Evolutionary conservation across 208 protist species (phyloP).

Genomic region (Wallacemonas sp.): DNA sequence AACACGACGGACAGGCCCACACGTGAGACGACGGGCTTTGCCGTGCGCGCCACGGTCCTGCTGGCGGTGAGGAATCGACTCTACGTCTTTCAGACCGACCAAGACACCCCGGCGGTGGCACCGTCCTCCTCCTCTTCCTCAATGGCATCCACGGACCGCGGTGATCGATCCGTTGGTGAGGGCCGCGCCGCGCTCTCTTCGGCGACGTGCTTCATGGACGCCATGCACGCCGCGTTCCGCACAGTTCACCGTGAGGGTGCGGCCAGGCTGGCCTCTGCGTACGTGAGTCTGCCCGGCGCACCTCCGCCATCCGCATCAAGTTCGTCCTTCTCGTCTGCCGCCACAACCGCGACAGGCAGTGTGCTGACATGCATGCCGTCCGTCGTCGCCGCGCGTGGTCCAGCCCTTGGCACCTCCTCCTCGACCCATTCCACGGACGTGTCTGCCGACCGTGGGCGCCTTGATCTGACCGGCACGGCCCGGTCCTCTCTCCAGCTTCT

Average conservation of each 20-base stretch:
- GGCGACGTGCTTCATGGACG: not conserved
- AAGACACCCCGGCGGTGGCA: not conserved
- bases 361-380: too few relatives aligned
- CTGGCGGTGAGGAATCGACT: conserved; percentile 7
- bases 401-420: too few relatives aligned
- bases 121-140: not conserved
- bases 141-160: too few relatives aligned
- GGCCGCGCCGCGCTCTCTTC: not conserved
- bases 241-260: not conserved
- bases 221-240: not conserved
- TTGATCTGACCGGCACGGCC: not conserved
- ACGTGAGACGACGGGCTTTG: not conserved
- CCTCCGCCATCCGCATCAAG: too few relatives aligned
- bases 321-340: not conserved
- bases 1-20: not conserved
- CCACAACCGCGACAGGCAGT: not conserved
- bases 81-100: not conserved
- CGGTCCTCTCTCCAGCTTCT: conserved; percentile 4
- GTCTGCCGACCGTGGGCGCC: not conserved
- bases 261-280: not conserved
- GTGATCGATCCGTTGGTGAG: not conserved
- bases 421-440: too few relatives aligned
- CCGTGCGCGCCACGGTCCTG: conserved; percentile 8
- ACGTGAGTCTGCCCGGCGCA: conserved; percentile 1
- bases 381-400: too few relatives aligned